Percentiles rank a stretch among this genome's conserved stretches.
phyloP scores from a whole-genome alignment of 176 grass and related monocot species.

The sorghum (Sorghum bicolor) region Sorghum_bicolor_NCBIv3 NC_012874.2:3812501-3813000 shows the following conservation, averaged over 20 bases:
- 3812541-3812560: neutral
- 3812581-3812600: neutral
- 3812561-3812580: neutral
- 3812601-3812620: neutral
- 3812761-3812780: slow-evolving; percentile 67
- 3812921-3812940: neutral
- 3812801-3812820: slow-evolving; percentile 88
- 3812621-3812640: slow-evolving; percentile 10
- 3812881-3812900: neutral
- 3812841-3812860: slow-evolving; percentile 89
- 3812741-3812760: slow-evolving; percentile 59
- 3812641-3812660: slow-evolving; percentile 93
- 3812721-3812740: slow-evolving; percentile 92
- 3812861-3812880: slow-evolving; percentile 55
- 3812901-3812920: neutral
- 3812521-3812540: too few species aligned
- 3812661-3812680: slow-evolving; percentile 92
- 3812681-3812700: slow-evolving; percentile 99
- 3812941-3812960: too few species aligned
- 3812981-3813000: neutral
- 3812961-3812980: neutral
- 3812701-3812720: slow-evolving; percentile 94
- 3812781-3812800: slow-evolving; percentile 68
- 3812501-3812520: neutral
- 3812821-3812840: slow-evolving; percentile 69